These are phyloP conservation scores for Podaxis rugospora DNA, from an alignment of 768 basidiomycete species.

Conservation along the genomic window DNA sequence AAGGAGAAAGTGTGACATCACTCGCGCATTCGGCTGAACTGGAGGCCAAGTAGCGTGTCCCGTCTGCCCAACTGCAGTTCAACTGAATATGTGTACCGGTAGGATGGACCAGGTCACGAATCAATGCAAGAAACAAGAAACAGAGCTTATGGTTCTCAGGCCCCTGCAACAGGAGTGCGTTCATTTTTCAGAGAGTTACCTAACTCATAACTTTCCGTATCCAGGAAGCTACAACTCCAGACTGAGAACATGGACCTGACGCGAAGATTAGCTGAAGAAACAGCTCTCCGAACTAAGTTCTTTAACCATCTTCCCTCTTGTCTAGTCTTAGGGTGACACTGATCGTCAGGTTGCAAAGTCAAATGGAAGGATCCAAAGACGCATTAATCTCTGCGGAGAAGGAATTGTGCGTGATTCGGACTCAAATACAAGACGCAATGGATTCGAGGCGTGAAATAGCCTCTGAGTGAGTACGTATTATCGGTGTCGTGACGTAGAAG, in stretches of 20 bases:
- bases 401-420: neutral
- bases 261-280: neutral
- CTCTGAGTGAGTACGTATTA: neutral
- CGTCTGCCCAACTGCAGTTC: neutral
- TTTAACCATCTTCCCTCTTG: neutral
- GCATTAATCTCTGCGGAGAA: constrained; percentile 6
- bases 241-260: neutral
- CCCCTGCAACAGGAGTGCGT: constrained; percentile 19
- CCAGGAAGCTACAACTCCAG: neutral
- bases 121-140: constrained; percentile 5
- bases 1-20: constrained; percentile 23
- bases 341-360: neutral
- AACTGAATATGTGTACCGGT: neutral
- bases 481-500: neutral
- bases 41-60: constrained; percentile 18
- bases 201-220: neutral
- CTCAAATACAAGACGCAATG: constrained; percentile 1
- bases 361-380: neutral
- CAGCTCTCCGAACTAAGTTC: neutral
- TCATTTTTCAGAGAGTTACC: neutral
- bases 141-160: constrained; percentile 15
- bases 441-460: constrained; percentile 2
- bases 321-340: neutral
- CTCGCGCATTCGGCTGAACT: constrained; percentile 19
- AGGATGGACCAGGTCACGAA: constrained; percentile 15